Evolutionary conservation across 1,284 basidiomycete species (phyloP).

Genomic region (Rhodotorula mucilaginosa): DNA sequence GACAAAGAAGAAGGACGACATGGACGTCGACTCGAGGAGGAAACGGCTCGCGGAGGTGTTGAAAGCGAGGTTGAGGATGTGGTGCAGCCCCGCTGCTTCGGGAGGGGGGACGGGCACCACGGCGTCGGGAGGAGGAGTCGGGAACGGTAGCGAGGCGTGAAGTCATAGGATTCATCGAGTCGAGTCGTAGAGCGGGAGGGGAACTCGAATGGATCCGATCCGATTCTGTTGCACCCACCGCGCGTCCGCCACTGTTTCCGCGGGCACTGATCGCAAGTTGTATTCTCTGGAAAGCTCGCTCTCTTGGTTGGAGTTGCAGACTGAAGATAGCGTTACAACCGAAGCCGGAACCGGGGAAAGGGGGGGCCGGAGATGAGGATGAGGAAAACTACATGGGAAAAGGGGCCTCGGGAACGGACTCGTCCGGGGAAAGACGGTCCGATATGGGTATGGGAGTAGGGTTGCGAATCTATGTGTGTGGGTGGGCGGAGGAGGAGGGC

Average conservation of each 20-base stretch:
- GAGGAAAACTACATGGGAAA: neutral
- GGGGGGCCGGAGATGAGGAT: neutral
- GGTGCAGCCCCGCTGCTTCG: neutral
- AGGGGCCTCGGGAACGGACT: neutral
- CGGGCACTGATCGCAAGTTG: too few species aligned
- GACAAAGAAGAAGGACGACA: neutral
- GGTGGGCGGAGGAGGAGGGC: too few species aligned
- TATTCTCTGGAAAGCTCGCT: neutral
- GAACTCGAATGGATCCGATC: too few species aligned
- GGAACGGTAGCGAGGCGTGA: neutral
- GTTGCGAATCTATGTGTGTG: neutral
- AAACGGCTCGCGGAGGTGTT: slow-evolving; percentile 16
- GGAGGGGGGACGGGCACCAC: too few species aligned
- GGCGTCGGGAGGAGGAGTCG: neutral
- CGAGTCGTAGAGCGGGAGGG: too few species aligned
- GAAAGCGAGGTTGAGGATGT: neutral
- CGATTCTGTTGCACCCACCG: too few species aligned
- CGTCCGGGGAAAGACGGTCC: neutral
- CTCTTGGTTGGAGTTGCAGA: neutral
- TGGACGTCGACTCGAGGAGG: slow-evolving; percentile 1
- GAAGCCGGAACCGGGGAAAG: neutral
- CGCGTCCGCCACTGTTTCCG: too few species aligned
- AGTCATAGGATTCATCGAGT: too few species aligned
- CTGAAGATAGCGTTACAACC: neutral
- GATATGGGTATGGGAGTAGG: neutral